A percentile compares a stretch with the other conserved stretches of the same genome.
These are phyloP conservation scores for Umbelopsis ramanniana DNA, from an alignment of 192 early-diverging fungal genomes.

Conservation along the genomic window DNA sequence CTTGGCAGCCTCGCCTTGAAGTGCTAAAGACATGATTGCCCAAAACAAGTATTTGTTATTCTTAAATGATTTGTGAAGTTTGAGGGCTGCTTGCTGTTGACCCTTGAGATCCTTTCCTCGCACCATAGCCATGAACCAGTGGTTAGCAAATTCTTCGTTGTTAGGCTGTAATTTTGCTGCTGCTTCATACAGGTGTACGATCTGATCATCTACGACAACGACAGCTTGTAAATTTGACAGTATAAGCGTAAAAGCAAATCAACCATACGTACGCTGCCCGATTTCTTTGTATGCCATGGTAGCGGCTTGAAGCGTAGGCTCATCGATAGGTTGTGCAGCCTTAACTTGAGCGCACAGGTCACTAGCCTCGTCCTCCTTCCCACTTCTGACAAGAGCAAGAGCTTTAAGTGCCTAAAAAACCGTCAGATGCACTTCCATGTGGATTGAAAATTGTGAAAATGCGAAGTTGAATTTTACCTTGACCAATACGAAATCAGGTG, in stretches of 20 bases:
- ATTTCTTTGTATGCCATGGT: slow-evolving; percentile 59
- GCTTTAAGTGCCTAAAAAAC: slow-evolving; percentile 73
- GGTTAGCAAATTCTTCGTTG: slow-evolving; percentile 73
- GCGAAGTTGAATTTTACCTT: slow-evolving; percentile 53
- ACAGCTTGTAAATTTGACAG: neutral
- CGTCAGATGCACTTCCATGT: neutral
- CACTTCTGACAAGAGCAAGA: slow-evolving; percentile 66
- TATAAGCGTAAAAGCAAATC: neutral
- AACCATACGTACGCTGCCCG: slow-evolving; percentile 49
- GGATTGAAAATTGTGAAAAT: neutral
- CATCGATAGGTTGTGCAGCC: slow-evolving; percentile 61
- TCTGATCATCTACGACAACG: slow-evolving; percentile 56
- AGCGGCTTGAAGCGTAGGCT: slow-evolving; percentile 62
- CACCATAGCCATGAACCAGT: slow-evolving; percentile 86
- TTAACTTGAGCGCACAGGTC: slow-evolving; percentile 67
- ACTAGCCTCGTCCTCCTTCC: slow-evolving; percentile 65
- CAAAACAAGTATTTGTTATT: slow-evolving; percentile 84
- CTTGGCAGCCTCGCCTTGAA: slow-evolving; percentile 57
- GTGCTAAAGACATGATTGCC: slow-evolving; percentile 78
- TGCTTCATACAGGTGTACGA: slow-evolving; percentile 74
- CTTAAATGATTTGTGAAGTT: slow-evolving; percentile 81
- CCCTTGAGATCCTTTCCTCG: slow-evolving; percentile 67
- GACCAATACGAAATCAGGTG: slow-evolving; percentile 60
- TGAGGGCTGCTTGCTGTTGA: slow-evolving; percentile 77
- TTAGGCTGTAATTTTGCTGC: slow-evolving; percentile 62